Evolutionary conservation across 202 grass and related monocot species (phyloP).

Genomic region (Saccharum hybrid): DNA sequence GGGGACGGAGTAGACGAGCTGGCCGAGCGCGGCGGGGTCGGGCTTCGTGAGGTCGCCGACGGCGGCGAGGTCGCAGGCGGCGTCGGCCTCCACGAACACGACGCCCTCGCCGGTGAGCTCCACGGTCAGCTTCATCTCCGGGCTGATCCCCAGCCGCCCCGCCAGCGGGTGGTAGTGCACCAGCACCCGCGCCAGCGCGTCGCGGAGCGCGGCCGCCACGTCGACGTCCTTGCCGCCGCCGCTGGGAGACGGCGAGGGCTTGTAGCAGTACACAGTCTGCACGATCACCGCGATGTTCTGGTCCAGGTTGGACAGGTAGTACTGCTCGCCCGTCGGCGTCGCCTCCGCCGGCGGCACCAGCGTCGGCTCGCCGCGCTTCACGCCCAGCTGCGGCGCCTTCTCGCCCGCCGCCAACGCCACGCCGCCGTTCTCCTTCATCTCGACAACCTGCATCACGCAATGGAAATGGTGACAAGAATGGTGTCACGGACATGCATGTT

Average conservation of each 20-base stretch:
- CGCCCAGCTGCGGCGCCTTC: conserved; percentile 34
- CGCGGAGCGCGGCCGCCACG: conserved; percentile 50
- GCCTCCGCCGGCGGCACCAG: conserved; percentile 59
- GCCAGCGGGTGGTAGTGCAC: conserved; percentile 85
- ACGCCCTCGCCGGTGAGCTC: conserved; percentile 68
- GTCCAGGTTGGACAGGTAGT: conserved; percentile 90
- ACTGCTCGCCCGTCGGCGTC: conserved; percentile 72
- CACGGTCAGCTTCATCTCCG: conserved; percentile 83
- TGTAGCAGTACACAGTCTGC: conserved; percentile 84
- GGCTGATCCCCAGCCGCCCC: conserved; percentile 69
- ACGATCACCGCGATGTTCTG: conserved; percentile 90
- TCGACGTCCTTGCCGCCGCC: neutral
- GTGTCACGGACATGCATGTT: neutral
- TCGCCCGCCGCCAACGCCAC: conserved; percentile 7
- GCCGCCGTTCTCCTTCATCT: conserved; percentile 33
- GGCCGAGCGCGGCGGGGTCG: conserved; percentile 68
- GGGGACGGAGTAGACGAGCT: conserved; percentile 79
- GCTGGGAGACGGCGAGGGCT: neutral
- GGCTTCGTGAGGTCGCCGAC: conserved; percentile 57
- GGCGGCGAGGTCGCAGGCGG: conserved; percentile 53
- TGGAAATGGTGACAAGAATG: neutral
- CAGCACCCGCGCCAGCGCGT: conserved; percentile 69
- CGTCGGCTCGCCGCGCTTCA: conserved; percentile 56
- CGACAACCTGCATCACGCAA: conserved; percentile 43
- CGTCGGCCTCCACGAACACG: conserved; percentile 83